Percentiles rank a stretch among this genome's conserved stretches.
These are phyloP conservation scores for Xanthoconium purpureum DNA, from an alignment of 768 basidiomycete species.

Conservation along the genomic window DNA sequence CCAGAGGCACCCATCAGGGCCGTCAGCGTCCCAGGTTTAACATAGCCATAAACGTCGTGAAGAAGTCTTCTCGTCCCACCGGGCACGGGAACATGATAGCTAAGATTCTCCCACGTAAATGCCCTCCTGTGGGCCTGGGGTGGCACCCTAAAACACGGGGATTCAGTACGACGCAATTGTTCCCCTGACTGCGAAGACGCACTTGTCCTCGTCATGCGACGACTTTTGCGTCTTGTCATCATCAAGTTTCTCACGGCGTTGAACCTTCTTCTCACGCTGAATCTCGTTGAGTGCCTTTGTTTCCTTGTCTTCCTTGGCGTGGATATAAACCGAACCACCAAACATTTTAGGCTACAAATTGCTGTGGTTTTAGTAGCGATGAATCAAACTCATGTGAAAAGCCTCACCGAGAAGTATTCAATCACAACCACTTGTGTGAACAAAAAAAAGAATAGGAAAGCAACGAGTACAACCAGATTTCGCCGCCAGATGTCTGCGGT, in stretches of 20 bases:
- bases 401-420: conserved; percentile 58
- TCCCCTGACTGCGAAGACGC: conserved; percentile 1
- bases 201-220: conserved; percentile 16
- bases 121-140: conserved; percentile 21
- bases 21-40: conserved; percentile 83
- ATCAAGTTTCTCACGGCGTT: conserved; percentile 33
- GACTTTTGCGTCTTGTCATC: conserved; percentile 22
- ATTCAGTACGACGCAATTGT: conserved; percentile 5
- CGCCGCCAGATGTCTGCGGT: conserved; percentile 58
- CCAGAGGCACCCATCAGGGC: conserved; percentile 88
- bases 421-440: conserved; percentile 63
- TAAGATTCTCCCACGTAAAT: conserved; percentile 81
- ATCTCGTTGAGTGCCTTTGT: conserved; percentile 51
- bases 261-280: conserved; percentile 53
- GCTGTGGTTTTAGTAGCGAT: background rate
- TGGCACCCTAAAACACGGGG: background rate
- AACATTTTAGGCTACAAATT: conserved; percentile 29
- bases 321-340: conserved; percentile 49
- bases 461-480: conserved; percentile 69
- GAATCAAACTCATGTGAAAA: conserved; percentile 5
- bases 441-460: conserved; percentile 68
- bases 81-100: conserved; percentile 71
- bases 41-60: conserved; percentile 75
- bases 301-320: conserved; percentile 56
- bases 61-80: conserved; percentile 60